Conservation (phyloP, 1,139 yeast species). For the Blastobotrys aristatus region DNA sequence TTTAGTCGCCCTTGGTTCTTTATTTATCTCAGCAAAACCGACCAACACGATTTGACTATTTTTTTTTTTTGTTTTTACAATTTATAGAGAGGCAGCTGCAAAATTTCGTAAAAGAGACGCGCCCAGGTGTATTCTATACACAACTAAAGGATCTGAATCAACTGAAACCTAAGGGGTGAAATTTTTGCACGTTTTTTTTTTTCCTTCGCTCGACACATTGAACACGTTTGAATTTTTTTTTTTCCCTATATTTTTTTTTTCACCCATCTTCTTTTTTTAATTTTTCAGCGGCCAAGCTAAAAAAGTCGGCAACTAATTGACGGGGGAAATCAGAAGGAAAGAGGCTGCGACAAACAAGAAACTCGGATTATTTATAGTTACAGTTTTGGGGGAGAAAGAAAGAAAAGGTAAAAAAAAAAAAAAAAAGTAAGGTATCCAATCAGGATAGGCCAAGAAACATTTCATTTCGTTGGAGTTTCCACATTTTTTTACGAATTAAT, state of each 20-base stretch:
- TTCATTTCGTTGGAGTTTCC: too few relatives aligned
- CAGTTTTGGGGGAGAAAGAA: too few relatives aligned
- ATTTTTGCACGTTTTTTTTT: constrained; percentile 7
- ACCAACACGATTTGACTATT: too few relatives aligned
- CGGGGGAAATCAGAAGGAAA: not conserved
- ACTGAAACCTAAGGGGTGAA: not conserved
- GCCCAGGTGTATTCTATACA: too few relatives aligned
- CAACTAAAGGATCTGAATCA: not conserved
- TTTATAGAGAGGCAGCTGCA: not conserved
- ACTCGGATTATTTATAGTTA: too few relatives aligned
- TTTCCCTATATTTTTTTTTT: constrained; percentile 1
- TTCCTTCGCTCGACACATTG: not conserved
- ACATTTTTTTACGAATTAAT: too few relatives aligned
- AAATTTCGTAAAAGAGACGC: too few relatives aligned
- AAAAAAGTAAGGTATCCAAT: too few relatives aligned
- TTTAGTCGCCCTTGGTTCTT: too few relatives aligned
- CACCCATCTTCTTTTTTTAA: not conserved
- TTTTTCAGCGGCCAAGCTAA: not conserved
- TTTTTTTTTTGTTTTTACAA: not conserved
- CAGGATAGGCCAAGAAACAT: too few relatives aligned
- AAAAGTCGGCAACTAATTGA: not conserved
- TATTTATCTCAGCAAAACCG: too few relatives aligned
- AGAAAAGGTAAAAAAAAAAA: too few relatives aligned
- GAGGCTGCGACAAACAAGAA: not conserved
- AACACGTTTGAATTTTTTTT: constrained; percentile 1